Percentiles rank a stretch among this genome's conserved stretches.
Conservation (phyloP, 1,284 basidiomycete species). For the Malassezia caprae region DNA sequence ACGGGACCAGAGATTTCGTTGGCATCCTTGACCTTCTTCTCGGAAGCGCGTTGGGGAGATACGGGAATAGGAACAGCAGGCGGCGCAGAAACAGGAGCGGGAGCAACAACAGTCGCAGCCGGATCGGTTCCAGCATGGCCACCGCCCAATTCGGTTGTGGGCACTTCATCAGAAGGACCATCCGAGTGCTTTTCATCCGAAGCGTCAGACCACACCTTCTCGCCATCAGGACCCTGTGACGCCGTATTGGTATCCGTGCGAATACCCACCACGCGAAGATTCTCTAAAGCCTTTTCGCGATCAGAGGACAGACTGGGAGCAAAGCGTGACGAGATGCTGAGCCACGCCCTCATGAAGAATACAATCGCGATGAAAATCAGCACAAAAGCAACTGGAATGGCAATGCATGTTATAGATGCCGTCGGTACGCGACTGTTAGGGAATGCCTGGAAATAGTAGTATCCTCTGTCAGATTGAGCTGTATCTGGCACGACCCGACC, state of each 20-base stretch:
- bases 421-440: conserved; percentile 10
- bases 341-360: not conserved
- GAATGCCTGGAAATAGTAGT: conserved; percentile 12
- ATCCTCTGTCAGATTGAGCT: not conserved
- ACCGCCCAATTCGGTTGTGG: not conserved
- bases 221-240: not conserved
- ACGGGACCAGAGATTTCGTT: conserved; percentile 12
- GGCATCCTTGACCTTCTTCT: conserved; percentile 13
- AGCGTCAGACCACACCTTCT: not conserved
- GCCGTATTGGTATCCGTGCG: not conserved
- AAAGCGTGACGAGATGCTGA: not conserved
- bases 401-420: not conserved
- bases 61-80: not conserved
- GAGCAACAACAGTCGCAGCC: not conserved
- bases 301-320: not conserved
- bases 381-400: conserved; percentile 2
- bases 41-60: not conserved
- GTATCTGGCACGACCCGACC: not conserved
- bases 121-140: not conserved
- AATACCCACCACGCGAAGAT: conserved; percentile 14
- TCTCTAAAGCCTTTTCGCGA: conserved; percentile 8
- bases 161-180: not conserved
- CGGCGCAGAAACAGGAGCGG: not conserved
- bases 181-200: not conserved
- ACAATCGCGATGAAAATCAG: not conserved